phyloP scores from a whole-genome alignment of 2,329 filamentous ascomycete species.

The Diplodia scrobiculata region DNA sequence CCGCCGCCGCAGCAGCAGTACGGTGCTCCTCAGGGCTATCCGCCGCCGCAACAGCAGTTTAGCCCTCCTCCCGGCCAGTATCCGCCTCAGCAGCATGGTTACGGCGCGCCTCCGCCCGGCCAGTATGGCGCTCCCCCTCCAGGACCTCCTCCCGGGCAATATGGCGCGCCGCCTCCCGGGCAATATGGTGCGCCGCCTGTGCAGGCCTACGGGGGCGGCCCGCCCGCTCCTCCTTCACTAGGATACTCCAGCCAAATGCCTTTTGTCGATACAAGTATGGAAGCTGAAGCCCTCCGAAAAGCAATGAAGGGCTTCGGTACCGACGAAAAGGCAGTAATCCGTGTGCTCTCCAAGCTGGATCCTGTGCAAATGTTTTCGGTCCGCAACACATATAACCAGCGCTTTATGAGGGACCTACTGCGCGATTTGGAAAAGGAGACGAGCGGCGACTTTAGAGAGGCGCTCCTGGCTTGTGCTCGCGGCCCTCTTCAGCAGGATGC shows the following conservation, averaged over 20 bases:
- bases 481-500: slow-evolving; percentile 81
- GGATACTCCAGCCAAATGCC: slow-evolving; percentile 75
- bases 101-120: slow-evolving; percentile 38
- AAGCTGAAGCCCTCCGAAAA: slow-evolving; percentile 71
- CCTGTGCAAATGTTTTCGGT: slow-evolving; percentile 70
- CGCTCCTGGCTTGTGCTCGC: slow-evolving; percentile 71
- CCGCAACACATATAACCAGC: slow-evolving; percentile 63
- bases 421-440: slow-evolving; percentile 78
- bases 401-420: slow-evolving; percentile 68
- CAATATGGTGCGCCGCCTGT: slow-evolving; percentile 46
- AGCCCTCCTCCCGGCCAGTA: slow-evolving; percentile 32
- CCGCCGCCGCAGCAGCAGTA: slow-evolving; percentile 16
- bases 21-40: slow-evolving; percentile 35
- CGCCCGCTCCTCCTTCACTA: slow-evolving; percentile 64
- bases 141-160: slow-evolving; percentile 29
- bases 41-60: slow-evolving; percentile 30
- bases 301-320: slow-evolving; percentile 96
- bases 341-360: slow-evolving; percentile 69
- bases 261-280: slow-evolving; percentile 63
- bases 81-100: slow-evolving; percentile 43
- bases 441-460: slow-evolving; percentile 71
- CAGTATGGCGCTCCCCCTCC: slow-evolving; percentile 45
- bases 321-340: slow-evolving; percentile 76
- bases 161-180: slow-evolving; percentile 35
- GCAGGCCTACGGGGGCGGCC: slow-evolving; percentile 37